Conservation (phyloP, 2,329 filamentous ascomycete genomes). For the Fusarium concolor region DNA sequence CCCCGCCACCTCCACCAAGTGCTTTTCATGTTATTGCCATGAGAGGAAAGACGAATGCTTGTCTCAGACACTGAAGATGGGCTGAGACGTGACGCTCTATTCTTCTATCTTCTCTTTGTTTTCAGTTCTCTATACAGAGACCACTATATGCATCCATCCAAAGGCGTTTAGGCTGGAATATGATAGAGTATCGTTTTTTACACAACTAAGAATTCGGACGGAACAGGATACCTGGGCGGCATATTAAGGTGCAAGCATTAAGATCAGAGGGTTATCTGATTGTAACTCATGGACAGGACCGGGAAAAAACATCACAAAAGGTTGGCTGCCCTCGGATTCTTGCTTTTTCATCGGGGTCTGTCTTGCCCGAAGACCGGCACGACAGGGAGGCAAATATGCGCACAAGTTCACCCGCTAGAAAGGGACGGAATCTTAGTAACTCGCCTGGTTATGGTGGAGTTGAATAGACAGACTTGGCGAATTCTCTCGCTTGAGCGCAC, state of each 20-base stretch:
- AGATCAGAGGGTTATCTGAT: slow-evolving; percentile 24
- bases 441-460: slow-evolving; percentile 31
- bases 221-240: slow-evolving; percentile 36
- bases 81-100: slow-evolving; percentile 6
- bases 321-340: slow-evolving; percentile 28
- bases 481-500: slow-evolving; percentile 31
- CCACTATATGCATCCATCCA: slow-evolving; percentile 42
- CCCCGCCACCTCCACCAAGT: neutral
- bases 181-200: slow-evolving; percentile 47
- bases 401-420: slow-evolving; percentile 29
- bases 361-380: slow-evolving; percentile 17
- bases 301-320: slow-evolving; percentile 26
- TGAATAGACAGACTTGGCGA: slow-evolving; percentile 35
- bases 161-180: slow-evolving; percentile 50
- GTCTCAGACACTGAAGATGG: slow-evolving; percentile 5
- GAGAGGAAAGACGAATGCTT: slow-evolving; percentile 21
- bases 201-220: slow-evolving; percentile 41
- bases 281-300: slow-evolving; percentile 26
- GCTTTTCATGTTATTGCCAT: slow-evolving; percentile 16
- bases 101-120: slow-evolving; percentile 22
- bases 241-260: slow-evolving; percentile 41
- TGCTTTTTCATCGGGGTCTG: slow-evolving; percentile 30
- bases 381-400: slow-evolving; percentile 27
- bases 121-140: slow-evolving; percentile 36
- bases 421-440: slow-evolving; percentile 28